Evolutionary conservation across 1,284 basidiomycete species (phyloP).

Genomic region (Cutaneotrichosporon daszewskae): DNA sequence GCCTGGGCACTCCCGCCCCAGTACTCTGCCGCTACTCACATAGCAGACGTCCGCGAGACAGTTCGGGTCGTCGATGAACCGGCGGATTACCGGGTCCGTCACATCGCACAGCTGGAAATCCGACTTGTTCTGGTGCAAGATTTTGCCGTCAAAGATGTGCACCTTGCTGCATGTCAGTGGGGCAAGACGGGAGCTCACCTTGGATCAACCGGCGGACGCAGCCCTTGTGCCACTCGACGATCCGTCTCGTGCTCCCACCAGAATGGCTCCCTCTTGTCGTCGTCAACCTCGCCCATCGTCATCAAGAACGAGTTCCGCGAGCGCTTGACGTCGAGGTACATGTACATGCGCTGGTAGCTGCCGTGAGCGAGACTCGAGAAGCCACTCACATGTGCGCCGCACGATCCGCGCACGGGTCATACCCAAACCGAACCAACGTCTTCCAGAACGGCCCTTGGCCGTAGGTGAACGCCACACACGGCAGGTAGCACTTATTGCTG

Average conservation of each 20-base stretch:
- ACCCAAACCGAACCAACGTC: conserved; percentile 76
- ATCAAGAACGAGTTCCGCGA: conserved; percentile 22
- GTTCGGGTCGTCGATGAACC: conserved; percentile 67
- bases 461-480: conserved; percentile 66
- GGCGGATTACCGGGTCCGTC: conserved; percentile 68
- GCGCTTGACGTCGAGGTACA: conserved; percentile 44
- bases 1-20: conserved; percentile 1
- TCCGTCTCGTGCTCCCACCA: conserved; percentile 38
- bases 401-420: conserved; percentile 73
- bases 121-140: conserved; percentile 70
- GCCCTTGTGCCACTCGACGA: conserved; percentile 21
- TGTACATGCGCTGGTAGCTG: conserved; percentile 78
- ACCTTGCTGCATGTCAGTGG: conserved; percentile 40
- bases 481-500: conserved; percentile 50
- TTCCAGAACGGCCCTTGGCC: conserved; percentile 92
- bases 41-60: conserved; percentile 60
- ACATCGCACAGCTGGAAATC: conserved; percentile 94
- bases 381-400: conserved; percentile 63
- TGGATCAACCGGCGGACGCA: conserved; percentile 29
- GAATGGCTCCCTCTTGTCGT: conserved; percentile 18
- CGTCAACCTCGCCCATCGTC: conserved; percentile 20
- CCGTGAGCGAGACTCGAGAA: neutral
- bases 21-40: conserved; percentile 50
- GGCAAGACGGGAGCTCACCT: conserved; percentile 17
- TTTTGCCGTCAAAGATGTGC: conserved; percentile 84